Evolutionary conservation across 257 asterid species (phyloP).

Genomic region (Asclepias syriaca): DNA sequence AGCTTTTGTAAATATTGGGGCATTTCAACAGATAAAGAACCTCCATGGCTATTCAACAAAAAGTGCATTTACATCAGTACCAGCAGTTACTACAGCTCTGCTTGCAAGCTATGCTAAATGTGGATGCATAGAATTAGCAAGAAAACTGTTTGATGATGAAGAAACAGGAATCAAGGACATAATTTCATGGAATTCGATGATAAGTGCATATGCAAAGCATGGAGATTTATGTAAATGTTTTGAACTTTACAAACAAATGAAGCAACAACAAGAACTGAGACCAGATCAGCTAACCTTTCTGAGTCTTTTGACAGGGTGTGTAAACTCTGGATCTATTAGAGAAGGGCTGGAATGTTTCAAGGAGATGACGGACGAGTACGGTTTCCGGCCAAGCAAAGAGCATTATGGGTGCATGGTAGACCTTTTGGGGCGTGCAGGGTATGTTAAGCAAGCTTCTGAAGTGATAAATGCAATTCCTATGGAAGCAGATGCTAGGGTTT

Average conservation of each 20-base stretch:
- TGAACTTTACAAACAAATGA: slow-evolving; percentile 3
- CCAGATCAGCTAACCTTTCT: slow-evolving; percentile 5
- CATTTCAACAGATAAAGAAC: slow-evolving; percentile 1
- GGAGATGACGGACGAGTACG: neutral
- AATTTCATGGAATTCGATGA: slow-evolving; percentile 2
- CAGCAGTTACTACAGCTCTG: neutral
- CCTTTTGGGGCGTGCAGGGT: slow-evolving; percentile 9
- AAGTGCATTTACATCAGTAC: neutral
- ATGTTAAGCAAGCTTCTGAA: neutral
- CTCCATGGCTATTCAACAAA: slow-evolving; percentile 1
- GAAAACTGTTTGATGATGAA: neutral
- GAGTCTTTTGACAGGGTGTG: neutral
- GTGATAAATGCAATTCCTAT: slow-evolving; percentile 1
- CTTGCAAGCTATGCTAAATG: slow-evolving; percentile 6
- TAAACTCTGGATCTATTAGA: slow-evolving; percentile 1
- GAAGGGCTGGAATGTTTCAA: neutral
- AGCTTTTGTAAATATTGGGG: slow-evolving; percentile 1
- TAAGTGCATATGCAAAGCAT: slow-evolving; percentile 1
- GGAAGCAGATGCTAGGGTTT: neutral
- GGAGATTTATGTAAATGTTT: neutral
- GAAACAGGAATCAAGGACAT: neutral
- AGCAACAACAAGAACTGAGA: neutral
- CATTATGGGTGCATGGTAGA: neutral
- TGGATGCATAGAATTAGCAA: slow-evolving; percentile 5
- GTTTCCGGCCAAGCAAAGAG: neutral